Base-by-base conservation (phyloP, 192 early-diverging fungal genomes). In the Pilaira anomala region DNA sequence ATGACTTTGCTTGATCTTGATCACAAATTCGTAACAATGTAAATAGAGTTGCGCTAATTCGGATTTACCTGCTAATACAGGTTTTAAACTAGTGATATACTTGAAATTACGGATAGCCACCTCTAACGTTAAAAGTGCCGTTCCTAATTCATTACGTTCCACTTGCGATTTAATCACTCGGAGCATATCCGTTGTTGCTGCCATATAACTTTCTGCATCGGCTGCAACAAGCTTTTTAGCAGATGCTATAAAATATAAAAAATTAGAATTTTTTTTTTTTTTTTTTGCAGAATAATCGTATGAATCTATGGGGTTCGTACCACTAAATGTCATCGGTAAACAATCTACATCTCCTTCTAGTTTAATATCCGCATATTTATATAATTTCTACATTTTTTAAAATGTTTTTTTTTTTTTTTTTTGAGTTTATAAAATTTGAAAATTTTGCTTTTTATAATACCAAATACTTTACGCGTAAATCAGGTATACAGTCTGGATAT, bases 401-500 rank as follows among this genome's bases (percentile, higher is more conserved):
- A n/a, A n/a, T n/a, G n/a, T n/a, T n/a, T n/a, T n/a, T n/a, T n/a
- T n/a, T n/a, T n/a, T n/a, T n/a, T n/a, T n/a, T n/a, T n/a, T n/a
- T n/a, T n/a, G n/a, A n/a, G n/a, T n/a, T n/a, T n/a, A n/a, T n/a
- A n/a, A n/a, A n/a, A n/a, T n/a, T n/a, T n/a, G n/a, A n/a, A n/a
- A n/a, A n/a, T n/a, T n/a, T n/a, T n/a, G n/a, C n/a, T n/a, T n/a
- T 28, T 9, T 36, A 1, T 39, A 39, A 18, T 3, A 2, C 1
- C n/a, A 55, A 25, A 9, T 13, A 1, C 40, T 39, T 62, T 73
- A 82, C 80, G 16, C 74, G 63, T 26, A 81, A 50, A 28, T 83
- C 79, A 7, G 87, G 88, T 51, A 92, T 86, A 57, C 87, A 87
- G 12, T 75, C 63, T 5, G 85, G 82, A 56, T 83, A 92, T 71